Base-by-base conservation (phyloP, 2,329 filamentous ascomycete genomes). In the Exserohilum turcica region DNA sequence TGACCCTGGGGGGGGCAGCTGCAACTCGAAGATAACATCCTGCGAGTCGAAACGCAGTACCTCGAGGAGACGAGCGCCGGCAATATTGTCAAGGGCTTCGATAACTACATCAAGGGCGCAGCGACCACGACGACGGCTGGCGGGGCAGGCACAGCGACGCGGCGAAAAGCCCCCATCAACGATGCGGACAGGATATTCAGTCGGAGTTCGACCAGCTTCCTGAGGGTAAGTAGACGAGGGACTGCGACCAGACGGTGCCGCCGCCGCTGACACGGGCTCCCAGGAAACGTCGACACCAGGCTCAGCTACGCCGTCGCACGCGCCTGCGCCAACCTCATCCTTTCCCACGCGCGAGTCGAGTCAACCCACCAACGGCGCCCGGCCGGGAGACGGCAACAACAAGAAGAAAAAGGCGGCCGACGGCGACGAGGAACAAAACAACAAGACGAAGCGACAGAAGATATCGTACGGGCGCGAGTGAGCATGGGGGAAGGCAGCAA, bases 31-130 rank as follows among this genome's bases (percentile, higher is more conserved):
- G 90, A 96, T 43, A 83, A 84, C 60, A 97, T 99, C 66, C 86
- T 84, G 71, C 86, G 88, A 60, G 88, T 91, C 68, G 94, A 99
- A 75, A 86, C 87, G 52, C 83, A 87, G 15, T 99, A 99, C 74
- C 86, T 99, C 45, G 93, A 97, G 74, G 91, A 91, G 67, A 88
- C 87, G 12, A 86, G 82, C 65, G 84, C 84, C 16, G 94, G 94
- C 38, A 99, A 99, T 78, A 97, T 99, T 71, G 93, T 99, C 73
- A 92, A 90, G 43, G 94, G 94, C 18, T 99, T 99, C 75, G 94
- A 99, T 75, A 95, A 92, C 72, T 99, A 97, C 78, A 95, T 96
- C 80, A 99, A 99, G 76, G 92, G 91, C 48, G 69, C 84, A 7
- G 84, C 85, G n/a, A 80, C 82, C 1, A 82, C 86, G 9, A 81